Percentiles rank a stretch among this genome's conserved stretches.
These are phyloP conservation scores for Debaryomyces hansenii DNA, from an alignment of 805 yeast species.

Conservation along the genomic window DNA sequence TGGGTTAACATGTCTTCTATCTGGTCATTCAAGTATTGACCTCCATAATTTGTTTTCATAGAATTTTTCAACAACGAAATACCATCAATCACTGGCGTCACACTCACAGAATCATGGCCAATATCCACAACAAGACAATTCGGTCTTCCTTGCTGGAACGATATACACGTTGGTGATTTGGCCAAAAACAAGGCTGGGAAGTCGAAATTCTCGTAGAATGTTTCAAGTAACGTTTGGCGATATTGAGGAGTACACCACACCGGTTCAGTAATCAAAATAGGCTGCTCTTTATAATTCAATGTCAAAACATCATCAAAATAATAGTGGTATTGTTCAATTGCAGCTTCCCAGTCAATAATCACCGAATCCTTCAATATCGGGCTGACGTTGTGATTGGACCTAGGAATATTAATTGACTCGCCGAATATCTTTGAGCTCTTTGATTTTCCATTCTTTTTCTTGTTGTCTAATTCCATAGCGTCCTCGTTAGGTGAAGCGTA, in stretches of 20 bases:
- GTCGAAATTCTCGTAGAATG: slow-evolving; percentile 63
- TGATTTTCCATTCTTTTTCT: slow-evolving; percentile 7
- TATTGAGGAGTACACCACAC: slow-evolving; percentile 75
- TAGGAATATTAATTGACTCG: slow-evolving; percentile 50
- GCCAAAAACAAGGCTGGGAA: slow-evolving; percentile 83
- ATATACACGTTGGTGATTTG: slow-evolving; percentile 81
- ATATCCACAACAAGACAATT: slow-evolving; percentile 83
- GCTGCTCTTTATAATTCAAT: slow-evolving; percentile 63
- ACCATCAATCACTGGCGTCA: slow-evolving; percentile 83
- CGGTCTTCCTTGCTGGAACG: slow-evolving; percentile 87
- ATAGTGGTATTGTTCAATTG: slow-evolving; percentile 69
- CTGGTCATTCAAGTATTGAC: slow-evolving; percentile 61
- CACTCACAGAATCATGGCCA: slow-evolving; percentile 76
- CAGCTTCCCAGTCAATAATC: slow-evolving; percentile 84
- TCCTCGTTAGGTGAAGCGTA: slow-evolving; percentile 45
- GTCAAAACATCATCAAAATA: slow-evolving; percentile 52
- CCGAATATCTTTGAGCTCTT: slow-evolving; percentile 33
- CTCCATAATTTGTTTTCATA: slow-evolving; percentile 72
- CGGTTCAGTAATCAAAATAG: slow-evolving; percentile 82
- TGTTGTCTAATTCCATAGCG: slow-evolving; percentile 17
- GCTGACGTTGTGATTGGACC: slow-evolving; percentile 49
- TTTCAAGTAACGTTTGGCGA: slow-evolving; percentile 69
- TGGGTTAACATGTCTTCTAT: slow-evolving; percentile 40
- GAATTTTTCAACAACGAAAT: slow-evolving; percentile 70
- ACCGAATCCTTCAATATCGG: slow-evolving; percentile 62